Evolutionary conservation across 305 asterid genomes (phyloP), one percentile per base, ranked within the genome.

Genomic region (Fraxinus xanthoxyloides): DNA sequence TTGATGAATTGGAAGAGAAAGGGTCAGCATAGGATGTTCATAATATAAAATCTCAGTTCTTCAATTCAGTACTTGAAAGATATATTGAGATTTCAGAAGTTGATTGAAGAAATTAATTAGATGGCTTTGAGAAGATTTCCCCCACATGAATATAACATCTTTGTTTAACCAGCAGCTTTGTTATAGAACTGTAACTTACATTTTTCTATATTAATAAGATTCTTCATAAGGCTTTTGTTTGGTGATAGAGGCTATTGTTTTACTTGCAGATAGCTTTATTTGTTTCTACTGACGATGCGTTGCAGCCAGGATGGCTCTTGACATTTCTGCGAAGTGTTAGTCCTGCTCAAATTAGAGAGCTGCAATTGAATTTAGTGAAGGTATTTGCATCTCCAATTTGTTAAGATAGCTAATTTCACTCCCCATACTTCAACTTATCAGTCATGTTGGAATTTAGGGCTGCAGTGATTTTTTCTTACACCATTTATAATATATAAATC

Each of bases 261-360:
- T 82, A 72, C 12, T 83, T 84, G 85, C 97, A 96, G 99, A 91
- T 94, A 74, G 97, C 98, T 77, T 83, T 96, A 28, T 93, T 96
- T n/a, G 89, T 93, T 75, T 93, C 98, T 79, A 92, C 98, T 10
- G 88, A 89, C 73, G 95, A 94, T 85, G 94, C 97, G 26, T 63
- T 87, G 86, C 94, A 87, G 84, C 91, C 94, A 74, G 97, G 98
- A 77, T 90, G 97, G 98, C 95, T 96, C 77, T 80, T 94, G 78
- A 83, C 88, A 78, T 90, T 82, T 86, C 88, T 96, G 74, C 88
- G 90, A 90, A 90, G 82, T 88, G 87, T 96, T 82, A 85, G 93
- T 76, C 85, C 90, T 75, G 70, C 93, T 69, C 89, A 91, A 85
- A 90, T 94, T 83, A 87, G 81, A 78, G 93, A 88, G 86, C 86